A percentile compares a stretch with the other conserved stretches of the same genome.
Evolutionary conservation across 495 filamentous ascomycete species (phyloP).

Genomic region (Cudoniella acicularis): DNA sequence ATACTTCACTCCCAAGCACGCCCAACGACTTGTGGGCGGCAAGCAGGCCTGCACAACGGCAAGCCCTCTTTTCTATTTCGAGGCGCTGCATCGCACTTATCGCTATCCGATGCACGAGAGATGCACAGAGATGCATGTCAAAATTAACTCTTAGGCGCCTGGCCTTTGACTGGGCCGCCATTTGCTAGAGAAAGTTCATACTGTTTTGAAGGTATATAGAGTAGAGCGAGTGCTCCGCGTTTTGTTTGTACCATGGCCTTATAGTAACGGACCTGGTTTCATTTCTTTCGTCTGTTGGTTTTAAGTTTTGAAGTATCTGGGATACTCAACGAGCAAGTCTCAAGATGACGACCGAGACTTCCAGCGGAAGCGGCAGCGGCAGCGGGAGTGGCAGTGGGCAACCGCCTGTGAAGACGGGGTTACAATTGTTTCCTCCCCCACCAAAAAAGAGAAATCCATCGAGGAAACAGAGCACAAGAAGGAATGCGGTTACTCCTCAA

Average conservation of each 20-base stretch:
- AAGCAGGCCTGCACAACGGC: not conserved
- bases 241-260: not conserved
- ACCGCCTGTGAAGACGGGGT: conserved; percentile 33
- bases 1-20: not conserved
- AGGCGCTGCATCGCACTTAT: conserved; percentile 6
- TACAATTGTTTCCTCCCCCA: conserved; percentile 54
- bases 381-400: not conserved
- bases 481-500: conserved; percentile 14
- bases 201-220: not conserved
- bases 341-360: conserved; percentile 9
- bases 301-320: conserved; percentile 15
- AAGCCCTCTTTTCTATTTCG: conserved; percentile 10
- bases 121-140: not conserved
- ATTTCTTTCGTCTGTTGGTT: not conserved
- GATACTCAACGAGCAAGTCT: conserved; percentile 5
- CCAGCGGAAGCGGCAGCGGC: not conserved
- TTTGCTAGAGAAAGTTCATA: not conserved
- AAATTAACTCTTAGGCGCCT: not conserved
- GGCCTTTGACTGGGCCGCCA: not conserved
- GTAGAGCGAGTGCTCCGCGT: not conserved
- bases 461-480: conserved; percentile 20
- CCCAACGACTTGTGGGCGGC: conserved; percentile 3
- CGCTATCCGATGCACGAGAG: conserved; percentile 4
- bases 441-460: conserved; percentile 28
- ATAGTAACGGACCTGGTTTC: not conserved